phyloP scores from a whole-genome alignment of 108 stramenopile species.

The Pseudonitzschia multiseries region DNA sequence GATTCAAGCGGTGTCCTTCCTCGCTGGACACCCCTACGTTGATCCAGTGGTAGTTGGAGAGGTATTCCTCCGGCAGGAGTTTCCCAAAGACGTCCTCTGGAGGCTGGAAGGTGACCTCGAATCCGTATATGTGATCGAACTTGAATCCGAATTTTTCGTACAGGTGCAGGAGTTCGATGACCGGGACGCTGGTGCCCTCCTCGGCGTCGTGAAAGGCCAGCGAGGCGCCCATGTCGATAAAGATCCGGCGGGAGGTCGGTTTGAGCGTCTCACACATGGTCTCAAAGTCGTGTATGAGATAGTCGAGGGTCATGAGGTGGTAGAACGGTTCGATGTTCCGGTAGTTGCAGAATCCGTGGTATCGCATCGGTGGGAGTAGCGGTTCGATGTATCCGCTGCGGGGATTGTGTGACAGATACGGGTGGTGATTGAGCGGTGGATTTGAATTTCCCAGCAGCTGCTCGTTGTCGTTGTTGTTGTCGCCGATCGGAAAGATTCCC shows the following conservation, averaged over 20 bases:
- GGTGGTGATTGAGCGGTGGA: too few species aligned
- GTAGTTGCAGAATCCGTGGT: constrained; percentile 29
- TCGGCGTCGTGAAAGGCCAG: constrained; percentile 46
- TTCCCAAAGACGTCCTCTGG: constrained; percentile 40
- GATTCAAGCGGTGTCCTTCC: constrained; percentile 34
- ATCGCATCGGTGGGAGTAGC: constrained; percentile 44
- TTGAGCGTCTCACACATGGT: constrained; percentile 57
- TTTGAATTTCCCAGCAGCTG: neutral
- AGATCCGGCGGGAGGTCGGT: constrained; percentile 32
- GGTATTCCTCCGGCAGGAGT: constrained; percentile 14
- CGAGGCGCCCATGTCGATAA: constrained; percentile 71
- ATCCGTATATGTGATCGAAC: constrained; percentile 75
- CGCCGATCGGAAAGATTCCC: constrained; percentile 11
- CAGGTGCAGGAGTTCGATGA: constrained; percentile 30
- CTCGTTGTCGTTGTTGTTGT: too few species aligned
- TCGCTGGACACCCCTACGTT: constrained; percentile 40
- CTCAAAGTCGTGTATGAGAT: constrained; percentile 71
- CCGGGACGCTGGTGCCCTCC: constrained; percentile 28
- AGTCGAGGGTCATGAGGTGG: constrained; percentile 40
- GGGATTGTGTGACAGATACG: constrained; percentile 16
- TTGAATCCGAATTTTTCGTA: constrained; percentile 59
- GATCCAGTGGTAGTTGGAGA: constrained; percentile 61
- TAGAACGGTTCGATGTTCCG: neutral
- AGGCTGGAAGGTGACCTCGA: constrained; percentile 36
- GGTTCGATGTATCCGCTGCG: constrained; percentile 42